phyloP scores from a whole-genome alignment of 805 yeast species.

The Kluyveromyces siamensis region DNA sequence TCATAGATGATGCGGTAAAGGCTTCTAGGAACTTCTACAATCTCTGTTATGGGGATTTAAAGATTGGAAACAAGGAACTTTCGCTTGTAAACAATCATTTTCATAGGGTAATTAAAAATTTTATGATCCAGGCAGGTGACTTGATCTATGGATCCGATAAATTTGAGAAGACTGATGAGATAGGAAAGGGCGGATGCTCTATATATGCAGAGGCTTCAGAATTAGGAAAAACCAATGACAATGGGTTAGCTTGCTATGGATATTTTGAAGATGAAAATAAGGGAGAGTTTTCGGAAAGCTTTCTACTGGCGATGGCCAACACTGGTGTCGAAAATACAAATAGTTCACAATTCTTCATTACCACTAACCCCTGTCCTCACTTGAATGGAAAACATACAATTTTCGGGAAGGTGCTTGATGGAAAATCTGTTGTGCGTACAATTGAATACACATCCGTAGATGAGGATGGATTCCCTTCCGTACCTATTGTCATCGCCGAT shows the following conservation, averaged over 20 bases:
- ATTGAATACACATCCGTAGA: slow-evolving; percentile 44
- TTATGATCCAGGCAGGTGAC: slow-evolving; percentile 67
- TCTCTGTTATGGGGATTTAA: slow-evolving; percentile 34
- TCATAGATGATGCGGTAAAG: slow-evolving; percentile 43
- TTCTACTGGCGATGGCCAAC: slow-evolving; percentile 60
- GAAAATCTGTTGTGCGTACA: slow-evolving; percentile 60
- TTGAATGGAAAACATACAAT: slow-evolving; percentile 67
- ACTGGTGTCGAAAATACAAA: slow-evolving; percentile 40
- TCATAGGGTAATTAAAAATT: slow-evolving; percentile 58
- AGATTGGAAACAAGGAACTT: slow-evolving; percentile 18
- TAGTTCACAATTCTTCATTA: slow-evolving; percentile 63
- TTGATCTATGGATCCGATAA: slow-evolving; percentile 32
- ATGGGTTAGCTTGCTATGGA: slow-evolving; percentile 25
- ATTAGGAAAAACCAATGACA: slow-evolving; percentile 4
- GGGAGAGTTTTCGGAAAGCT: slow-evolving; percentile 32
- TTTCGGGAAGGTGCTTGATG: slow-evolving; percentile 62
- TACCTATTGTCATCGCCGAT: slow-evolving; percentile 39
- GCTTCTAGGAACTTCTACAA: slow-evolving; percentile 42
- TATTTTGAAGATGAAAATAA: slow-evolving; percentile 52
- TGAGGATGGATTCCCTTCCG: slow-evolving; percentile 35
- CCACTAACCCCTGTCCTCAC: slow-evolving; percentile 64
- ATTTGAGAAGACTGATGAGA: slow-evolving; percentile 15
- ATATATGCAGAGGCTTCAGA: slow-evolving; percentile 27
- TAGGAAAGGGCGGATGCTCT: slow-evolving; percentile 41
- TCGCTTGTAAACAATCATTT: slow-evolving; percentile 40